Evolutionary conservation across 208 protist genomes (phyloP).

Genomic region (Trichomonas gallinae): DNA sequence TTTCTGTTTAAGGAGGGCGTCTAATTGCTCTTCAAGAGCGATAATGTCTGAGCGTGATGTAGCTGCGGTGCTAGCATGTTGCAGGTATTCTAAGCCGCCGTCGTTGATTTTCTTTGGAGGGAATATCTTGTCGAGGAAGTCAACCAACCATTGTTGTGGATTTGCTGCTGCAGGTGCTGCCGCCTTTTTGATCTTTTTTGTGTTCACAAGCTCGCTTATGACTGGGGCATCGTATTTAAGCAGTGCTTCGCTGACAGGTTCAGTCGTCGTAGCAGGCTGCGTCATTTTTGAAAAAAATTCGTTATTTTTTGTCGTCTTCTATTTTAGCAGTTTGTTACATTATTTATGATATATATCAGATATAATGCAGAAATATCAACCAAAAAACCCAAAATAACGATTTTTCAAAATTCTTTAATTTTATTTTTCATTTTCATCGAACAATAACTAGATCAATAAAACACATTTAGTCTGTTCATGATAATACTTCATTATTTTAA

Average conservation of each 20-base stretch:
- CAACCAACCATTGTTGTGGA: background rate
- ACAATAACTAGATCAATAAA: too few species aligned
- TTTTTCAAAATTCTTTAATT: too few species aligned
- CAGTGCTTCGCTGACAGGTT: background rate
- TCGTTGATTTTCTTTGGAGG: background rate
- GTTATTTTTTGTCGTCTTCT: too few species aligned
- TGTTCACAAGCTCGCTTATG: background rate
- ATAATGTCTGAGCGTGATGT: slow-evolving; percentile 63
- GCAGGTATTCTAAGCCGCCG: background rate
- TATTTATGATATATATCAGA: too few species aligned
- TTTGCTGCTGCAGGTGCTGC: background rate
- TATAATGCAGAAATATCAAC: too few species aligned
- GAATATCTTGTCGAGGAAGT: background rate
- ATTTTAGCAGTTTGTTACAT: too few species aligned
- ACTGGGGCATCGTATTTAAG: background rate
- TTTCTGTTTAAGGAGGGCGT: slow-evolving; percentile 60
- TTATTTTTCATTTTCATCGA: too few species aligned
- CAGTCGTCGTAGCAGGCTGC: background rate
- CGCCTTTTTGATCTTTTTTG: background rate
- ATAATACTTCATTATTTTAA: too few species aligned
- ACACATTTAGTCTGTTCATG: too few species aligned
- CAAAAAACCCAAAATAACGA: too few species aligned
- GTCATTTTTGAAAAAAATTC: background rate
- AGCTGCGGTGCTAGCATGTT: slow-evolving; percentile 56
- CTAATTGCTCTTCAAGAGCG: slow-evolving; percentile 66